A percentile compares a stretch with the other conserved stretches of the same genome.
Evolutionary conservation across 371 early-diverging fungal species (phyloP).

Genomic region (Entomophthora muscae): DNA sequence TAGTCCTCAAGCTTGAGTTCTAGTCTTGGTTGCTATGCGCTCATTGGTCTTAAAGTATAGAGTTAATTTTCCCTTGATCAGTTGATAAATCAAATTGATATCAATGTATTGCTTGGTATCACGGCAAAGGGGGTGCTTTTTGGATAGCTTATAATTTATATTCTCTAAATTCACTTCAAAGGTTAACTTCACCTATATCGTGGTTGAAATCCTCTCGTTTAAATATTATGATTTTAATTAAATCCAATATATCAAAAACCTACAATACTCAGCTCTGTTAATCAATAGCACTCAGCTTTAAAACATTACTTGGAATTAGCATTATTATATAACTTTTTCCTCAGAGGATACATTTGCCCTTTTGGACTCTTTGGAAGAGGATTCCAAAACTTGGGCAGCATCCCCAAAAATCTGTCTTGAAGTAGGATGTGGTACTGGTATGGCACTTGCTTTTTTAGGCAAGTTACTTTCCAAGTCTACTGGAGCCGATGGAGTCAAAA

Average conservation of each 20-base stretch:
- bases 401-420: slow-evolving; percentile 60
- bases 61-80: too few species aligned
- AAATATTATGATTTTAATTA: neutral
- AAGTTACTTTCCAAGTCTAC: slow-evolving; percentile 24
- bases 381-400: slow-evolving; percentile 24
- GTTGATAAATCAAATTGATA: too few species aligned
- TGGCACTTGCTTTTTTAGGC: slow-evolving; percentile 57
- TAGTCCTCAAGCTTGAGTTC: too few species aligned
- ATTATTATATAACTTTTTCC: neutral
- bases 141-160: neutral
- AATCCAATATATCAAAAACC: neutral
- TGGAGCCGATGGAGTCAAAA: slow-evolving; percentile 18
- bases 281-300: neutral
- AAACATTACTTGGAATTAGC: neutral
- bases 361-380: slow-evolving; percentile 78
- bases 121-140: too few species aligned
- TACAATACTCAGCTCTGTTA: neutral
- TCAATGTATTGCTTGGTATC: too few species aligned
- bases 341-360: slow-evolving; percentile 86
- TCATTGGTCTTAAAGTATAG: too few species aligned
- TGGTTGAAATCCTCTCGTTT: too few species aligned
- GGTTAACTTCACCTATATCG: too few species aligned
- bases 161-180: neutral
- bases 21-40: too few species aligned
- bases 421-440: slow-evolving; percentile 83